Percentiles rank a stretch among this genome's conserved stretches.
Conservation (phyloP, 2,329 filamentous ascomycete species). For the Proliferodiscus dingleyae region DNA sequence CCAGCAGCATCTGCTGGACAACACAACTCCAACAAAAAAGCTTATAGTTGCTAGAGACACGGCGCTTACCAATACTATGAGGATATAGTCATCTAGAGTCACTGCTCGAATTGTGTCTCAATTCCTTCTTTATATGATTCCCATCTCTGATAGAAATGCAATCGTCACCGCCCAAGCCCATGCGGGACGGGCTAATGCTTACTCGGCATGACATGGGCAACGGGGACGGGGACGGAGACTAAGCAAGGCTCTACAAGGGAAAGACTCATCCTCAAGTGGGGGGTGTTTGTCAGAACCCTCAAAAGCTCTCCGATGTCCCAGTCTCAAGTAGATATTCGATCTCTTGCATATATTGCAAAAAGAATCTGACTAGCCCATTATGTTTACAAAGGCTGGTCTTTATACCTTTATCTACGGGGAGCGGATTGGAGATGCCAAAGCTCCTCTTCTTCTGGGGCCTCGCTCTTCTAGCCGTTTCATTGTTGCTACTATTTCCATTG, state of each 20-base stretch:
- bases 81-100: no score
- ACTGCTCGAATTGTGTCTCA: no score
- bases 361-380: no score
- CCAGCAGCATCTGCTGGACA: no score
- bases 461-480: slow-evolving; percentile 26
- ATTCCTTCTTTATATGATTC: no score
- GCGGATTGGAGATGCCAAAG: slow-evolving; percentile 18
- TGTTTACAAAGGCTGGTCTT: slow-evolving; percentile 19
- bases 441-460: slow-evolving; percentile 21
- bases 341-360: no score
- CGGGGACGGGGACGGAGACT: neutral
- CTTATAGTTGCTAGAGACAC: no score
- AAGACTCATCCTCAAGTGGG: neutral
- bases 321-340: neutral
- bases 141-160: no score
- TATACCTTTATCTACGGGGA: slow-evolving; percentile 25
- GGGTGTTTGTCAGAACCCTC: neutral
- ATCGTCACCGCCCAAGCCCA: no score
- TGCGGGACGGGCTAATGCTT: neutral
- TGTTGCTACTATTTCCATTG: slow-evolving; percentile 21
- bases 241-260: neutral
- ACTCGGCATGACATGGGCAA: neutral
- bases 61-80: no score
- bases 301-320: neutral
- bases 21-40: no score